Evolutionary conservation across 352 stramenopile species (phyloP).

Genomic region (Phytophthora sansomeana): DNA sequence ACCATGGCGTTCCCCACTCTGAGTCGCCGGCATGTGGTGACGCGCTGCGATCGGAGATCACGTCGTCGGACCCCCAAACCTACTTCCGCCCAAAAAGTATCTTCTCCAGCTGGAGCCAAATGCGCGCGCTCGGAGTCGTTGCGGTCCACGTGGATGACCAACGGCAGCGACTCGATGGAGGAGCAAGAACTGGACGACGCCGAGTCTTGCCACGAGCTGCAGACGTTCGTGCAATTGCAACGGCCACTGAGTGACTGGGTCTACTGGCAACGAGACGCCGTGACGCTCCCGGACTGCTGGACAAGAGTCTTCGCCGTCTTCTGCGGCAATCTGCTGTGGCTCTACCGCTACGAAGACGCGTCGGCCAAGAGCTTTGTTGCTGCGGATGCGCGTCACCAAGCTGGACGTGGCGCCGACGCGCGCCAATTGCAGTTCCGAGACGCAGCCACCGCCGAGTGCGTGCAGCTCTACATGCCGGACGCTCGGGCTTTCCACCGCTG

Average conservation of each 20-base stretch:
- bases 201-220: slow-evolving; percentile 17
- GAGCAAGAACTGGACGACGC: slow-evolving; percentile 18
- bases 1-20: slow-evolving; percentile 23
- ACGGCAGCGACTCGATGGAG: slow-evolving; percentile 32
- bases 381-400: slow-evolving; percentile 34
- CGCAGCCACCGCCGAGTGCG: background rate
- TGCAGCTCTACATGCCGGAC: slow-evolving; percentile 43
- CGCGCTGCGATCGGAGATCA: slow-evolving; percentile 19
- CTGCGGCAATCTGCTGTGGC: slow-evolving; percentile 38
- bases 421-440: slow-evolving; percentile 39
- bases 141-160: slow-evolving; percentile 49
- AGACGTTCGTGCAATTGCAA: slow-evolving; percentile 19
- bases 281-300: slow-evolving; percentile 50
- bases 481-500: slow-evolving; percentile 26
- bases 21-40: slow-evolving; percentile 20
- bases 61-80: background rate
- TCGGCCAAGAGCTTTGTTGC: slow-evolving; percentile 41
- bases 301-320: slow-evolving; percentile 61
- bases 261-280: slow-evolving; percentile 52
- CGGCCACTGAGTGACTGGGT: slow-evolving; percentile 49
- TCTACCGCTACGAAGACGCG: slow-evolving; percentile 56
- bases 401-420: slow-evolving; percentile 16
- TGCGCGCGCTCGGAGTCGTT: slow-evolving; percentile 39
- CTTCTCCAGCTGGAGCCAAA: slow-evolving; percentile 16
- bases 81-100: slow-evolving; percentile 1